A percentile compares a stretch with the other conserved stretches of the same genome.
Evolutionary conservation across 2,329 filamentous ascomycete species (phyloP).

Genomic region (Hirsutella minnesotensis): DNA sequence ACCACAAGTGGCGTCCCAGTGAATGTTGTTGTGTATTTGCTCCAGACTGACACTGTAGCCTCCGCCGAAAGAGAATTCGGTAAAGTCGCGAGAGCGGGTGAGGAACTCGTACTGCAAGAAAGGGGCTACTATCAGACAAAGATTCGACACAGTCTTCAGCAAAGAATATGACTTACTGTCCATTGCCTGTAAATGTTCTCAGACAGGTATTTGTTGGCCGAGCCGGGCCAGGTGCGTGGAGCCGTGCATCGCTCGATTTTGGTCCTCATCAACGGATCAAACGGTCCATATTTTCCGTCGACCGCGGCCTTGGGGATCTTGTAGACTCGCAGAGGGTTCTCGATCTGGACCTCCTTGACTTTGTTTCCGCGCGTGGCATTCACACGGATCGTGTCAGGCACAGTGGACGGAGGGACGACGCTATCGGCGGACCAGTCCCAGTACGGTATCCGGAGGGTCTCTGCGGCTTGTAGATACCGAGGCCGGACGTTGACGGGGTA

Average conservation of each 20-base stretch:
- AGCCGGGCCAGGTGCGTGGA: conserved; percentile 24
- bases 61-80: conserved; percentile 20
- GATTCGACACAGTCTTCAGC: too few species aligned
- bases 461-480: conserved; percentile 31
- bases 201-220: conserved; percentile 23
- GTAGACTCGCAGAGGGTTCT: conserved; percentile 42
- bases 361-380: conserved; percentile 14
- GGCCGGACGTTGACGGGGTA: conserved; percentile 24
- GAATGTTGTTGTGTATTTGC: conserved; percentile 28
- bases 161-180: conserved; percentile 20
- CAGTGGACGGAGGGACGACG: conserved; percentile 27
- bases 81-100: conserved; percentile 22
- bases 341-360: conserved; percentile 20
- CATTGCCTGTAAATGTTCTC: conserved; percentile 23
- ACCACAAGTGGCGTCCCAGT: conserved; percentile 26
- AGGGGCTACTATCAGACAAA: too few species aligned
- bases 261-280: conserved; percentile 14
- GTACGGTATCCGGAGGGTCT: conserved; percentile 34
- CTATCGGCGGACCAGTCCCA: conserved; percentile 41
- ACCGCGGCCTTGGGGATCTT: conserved; percentile 30
- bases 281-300: conserved; percentile 23
- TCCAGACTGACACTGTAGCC: conserved; percentile 26
- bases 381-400: conserved; percentile 22
- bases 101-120: conserved; percentile 26
- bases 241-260: conserved; percentile 28